Percentiles rank a stretch among this genome's conserved stretches.
Evolutionary conservation across 768 basidiomycete genomes (phyloP).

Genomic region (Collybiopsis confluens): DNA sequence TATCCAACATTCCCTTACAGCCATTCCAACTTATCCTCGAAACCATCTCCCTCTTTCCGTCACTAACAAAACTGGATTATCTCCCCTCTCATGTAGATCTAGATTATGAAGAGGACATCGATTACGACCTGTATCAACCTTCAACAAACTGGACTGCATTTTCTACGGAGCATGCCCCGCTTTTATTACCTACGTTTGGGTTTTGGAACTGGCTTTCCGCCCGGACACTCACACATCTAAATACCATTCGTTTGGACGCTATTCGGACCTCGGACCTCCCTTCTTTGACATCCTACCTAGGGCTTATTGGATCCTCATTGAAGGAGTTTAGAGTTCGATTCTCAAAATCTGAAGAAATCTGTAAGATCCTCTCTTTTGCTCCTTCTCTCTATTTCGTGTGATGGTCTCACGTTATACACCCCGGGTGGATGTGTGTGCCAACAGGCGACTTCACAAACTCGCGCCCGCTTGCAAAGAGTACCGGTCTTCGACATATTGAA

Average conservation of each 20-base stretch:
- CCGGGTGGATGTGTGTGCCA: background rate
- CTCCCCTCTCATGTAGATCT: constrained; percentile 1
- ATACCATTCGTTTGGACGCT: background rate
- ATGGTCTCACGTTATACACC: too few relatives aligned
- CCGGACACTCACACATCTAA: background rate
- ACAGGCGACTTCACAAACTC: background rate
- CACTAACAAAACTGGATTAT: background rate
- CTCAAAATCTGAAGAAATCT: background rate
- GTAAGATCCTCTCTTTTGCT: background rate
- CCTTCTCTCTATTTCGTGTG: too few relatives aligned
- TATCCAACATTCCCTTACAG: background rate
- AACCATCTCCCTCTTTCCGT: background rate
- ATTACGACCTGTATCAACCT: background rate
- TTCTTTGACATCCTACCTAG: background rate
- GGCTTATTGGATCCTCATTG: background rate
- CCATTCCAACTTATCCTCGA: constrained; percentile 1
- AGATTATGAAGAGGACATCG: background rate
- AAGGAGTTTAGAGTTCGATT: background rate
- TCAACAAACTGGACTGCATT: background rate
- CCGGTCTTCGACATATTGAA: background rate
- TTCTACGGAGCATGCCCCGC: background rate
- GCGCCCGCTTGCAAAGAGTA: background rate
- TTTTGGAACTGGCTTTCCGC: constrained; percentile 4
- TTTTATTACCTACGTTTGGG: background rate
- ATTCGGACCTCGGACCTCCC: background rate